Base-by-base conservation (phyloP, 2,329 filamentous ascomycete species). In the Pyrenochaeta sp. region DNA sequence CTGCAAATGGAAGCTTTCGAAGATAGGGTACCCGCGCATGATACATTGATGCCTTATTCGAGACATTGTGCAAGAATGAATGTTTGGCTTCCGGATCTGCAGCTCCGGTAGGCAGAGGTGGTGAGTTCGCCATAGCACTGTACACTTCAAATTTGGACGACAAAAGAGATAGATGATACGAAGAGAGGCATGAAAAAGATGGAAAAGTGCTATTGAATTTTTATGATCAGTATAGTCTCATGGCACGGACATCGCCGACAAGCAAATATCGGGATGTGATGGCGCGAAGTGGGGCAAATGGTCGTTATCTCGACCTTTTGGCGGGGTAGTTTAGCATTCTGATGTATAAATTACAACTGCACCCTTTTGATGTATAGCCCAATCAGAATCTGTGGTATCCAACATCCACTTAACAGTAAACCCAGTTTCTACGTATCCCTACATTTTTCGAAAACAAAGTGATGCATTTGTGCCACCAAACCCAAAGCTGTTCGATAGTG, bases 381-480 rank as follows among this genome's bases (percentile, higher is more conserved):
- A n/a, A n/a, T n/a, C n/a, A n/a, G n/a, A n/a, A n/a, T n/a, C n/a
- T n/a, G n/a, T n/a, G n/a, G n/a, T n/a, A n/a, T n/a, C n/a, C n/a
- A n/a, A n/a, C n/a, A n/a, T n/a, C n/a, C n/a, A n/a, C n/a, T n/a
- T n/a, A n/a, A n/a, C n/a, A n/a, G n/a, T n/a, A n/a, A n/a, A n/a
- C n/a, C n/a, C n/a, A n/a, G n/a, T n/a, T 37, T n/a, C 23, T 42
- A 43, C 4, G 14, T 15, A 7, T 2, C 4, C 21, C 45, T 72
- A 77, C 52, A 72, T 48, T 60, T 79, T 83, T 7, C 83, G 83
- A 67, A 98, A 94, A 46, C 92, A 92, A 32, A 99, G 79, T 48
- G 87, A 92, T 36, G 94, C 93, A 78, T 99, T 99, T 1, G 94
- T 98, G 14, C 95, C 95, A 10, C 95, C 95, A 78, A 99, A 99